These are phyloP conservation scores for Tuber microsphaerosporum DNA, from an alignment of 495 filamentous ascomycete species.

Conservation along the genomic window DNA sequence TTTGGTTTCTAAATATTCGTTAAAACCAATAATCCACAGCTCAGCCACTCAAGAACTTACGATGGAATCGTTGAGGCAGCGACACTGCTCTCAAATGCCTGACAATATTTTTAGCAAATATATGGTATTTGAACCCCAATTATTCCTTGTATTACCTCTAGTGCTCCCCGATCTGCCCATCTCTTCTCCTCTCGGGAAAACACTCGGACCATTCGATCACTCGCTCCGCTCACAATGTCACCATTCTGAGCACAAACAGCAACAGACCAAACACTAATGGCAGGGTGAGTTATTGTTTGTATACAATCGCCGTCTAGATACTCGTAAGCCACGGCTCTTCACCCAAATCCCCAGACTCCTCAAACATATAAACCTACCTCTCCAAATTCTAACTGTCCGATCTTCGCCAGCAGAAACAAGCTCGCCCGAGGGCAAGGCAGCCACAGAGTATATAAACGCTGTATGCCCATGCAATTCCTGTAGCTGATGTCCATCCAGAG, in stretches of 20 bases:
- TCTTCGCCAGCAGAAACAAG: slow-evolving; percentile 90
- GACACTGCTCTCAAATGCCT: slow-evolving; percentile 72
- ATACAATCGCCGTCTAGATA: slow-evolving; percentile 55
- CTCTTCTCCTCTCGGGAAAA: slow-evolving; percentile 72
- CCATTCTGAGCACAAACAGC: slow-evolving; percentile 71
- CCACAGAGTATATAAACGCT: slow-evolving; percentile 88
- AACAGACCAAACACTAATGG: slow-evolving; percentile 92
- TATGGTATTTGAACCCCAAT: neutral
- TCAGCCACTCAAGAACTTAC: slow-evolving; percentile 44
- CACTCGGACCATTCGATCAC: slow-evolving; percentile 76
- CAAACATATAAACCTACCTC: slow-evolving; percentile 45
- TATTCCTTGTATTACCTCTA: slow-evolving; percentile 39
- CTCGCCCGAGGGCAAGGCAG: slow-evolving; percentile 69
- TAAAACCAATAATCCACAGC: slow-evolving; percentile 8
- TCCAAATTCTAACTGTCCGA: slow-evolving; percentile 84
- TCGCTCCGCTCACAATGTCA: slow-evolving; percentile 87
- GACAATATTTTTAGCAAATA: neutral
- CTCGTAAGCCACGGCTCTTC: slow-evolving; percentile 1
- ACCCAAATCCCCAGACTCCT: neutral
- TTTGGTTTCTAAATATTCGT: slow-evolving; percentile 44
- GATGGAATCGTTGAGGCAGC: slow-evolving; percentile 76
- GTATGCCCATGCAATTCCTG: slow-evolving; percentile 79
- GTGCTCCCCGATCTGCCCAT: slow-evolving; percentile 53
- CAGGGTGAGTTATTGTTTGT: slow-evolving; percentile 95
- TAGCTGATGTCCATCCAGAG: slow-evolving; percentile 62